Evolutionary conservation across 148 eudicot species (phyloP).

Genomic region (Vaccinium corymbosum): DNA sequence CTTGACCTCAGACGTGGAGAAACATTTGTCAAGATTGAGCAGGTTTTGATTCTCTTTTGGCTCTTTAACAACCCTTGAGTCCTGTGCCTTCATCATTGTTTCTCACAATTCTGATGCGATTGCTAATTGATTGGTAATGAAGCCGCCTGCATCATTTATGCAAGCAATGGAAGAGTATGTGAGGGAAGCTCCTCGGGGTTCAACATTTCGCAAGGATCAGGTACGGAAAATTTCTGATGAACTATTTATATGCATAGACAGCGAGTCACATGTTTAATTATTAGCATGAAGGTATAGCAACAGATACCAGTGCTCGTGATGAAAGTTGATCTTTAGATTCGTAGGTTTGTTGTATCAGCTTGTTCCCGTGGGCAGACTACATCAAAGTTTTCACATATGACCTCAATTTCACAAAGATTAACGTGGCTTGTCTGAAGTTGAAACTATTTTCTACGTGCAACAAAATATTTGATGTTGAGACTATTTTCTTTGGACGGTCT

Average conservation of each 20-base stretch:
- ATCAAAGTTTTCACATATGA: background rate
- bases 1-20: constrained; percentile 90
- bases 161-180: constrained; percentile 99
- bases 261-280: background rate
- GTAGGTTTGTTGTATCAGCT: background rate
- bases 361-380: background rate
- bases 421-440: background rate
- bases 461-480: background rate
- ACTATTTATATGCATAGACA: background rate
- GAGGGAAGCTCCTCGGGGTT: constrained; percentile 83
- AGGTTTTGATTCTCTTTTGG: constrained; percentile 41
- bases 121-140: constrained; percentile 20
- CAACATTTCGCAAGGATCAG: constrained; percentile 73
- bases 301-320: background rate
- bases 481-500: background rate
- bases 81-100: background rate
- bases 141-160: constrained; percentile 96
- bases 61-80: constrained; percentile 4
- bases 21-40: constrained; percentile 78
- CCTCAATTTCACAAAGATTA: background rate
- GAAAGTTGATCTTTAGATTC: background rate
- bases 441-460: background rate
- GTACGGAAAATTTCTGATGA: constrained; percentile 28
- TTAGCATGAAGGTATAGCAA: background rate
- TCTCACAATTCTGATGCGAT: constrained; percentile 16